Evolutionary conservation across 2,329 filamentous ascomycete species (phyloP).

Genomic region (Fusarium oxysporum): DNA sequence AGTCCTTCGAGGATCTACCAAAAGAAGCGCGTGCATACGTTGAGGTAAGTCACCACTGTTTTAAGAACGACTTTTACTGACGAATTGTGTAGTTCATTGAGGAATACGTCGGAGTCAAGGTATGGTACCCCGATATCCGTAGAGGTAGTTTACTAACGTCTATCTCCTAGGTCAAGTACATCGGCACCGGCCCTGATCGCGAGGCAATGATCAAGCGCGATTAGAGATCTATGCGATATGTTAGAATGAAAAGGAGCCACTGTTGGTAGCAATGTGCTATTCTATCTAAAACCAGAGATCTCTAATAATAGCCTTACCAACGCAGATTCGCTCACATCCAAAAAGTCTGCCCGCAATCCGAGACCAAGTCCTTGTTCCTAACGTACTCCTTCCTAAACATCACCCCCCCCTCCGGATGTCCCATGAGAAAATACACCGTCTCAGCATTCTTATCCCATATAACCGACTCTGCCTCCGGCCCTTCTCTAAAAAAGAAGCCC

Average conservation of each 20-base stretch:
- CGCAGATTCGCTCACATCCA: neutral
- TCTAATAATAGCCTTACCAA: neutral
- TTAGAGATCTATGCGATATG: neutral
- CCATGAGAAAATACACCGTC: neutral
- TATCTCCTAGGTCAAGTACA: constrained; percentile 8
- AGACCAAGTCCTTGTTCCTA: neutral
- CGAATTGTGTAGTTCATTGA: neutral
- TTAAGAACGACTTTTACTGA: neutral
- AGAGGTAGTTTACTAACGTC: neutral
- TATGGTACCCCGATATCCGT: accelerated
- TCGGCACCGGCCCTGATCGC: constrained; percentile 61
- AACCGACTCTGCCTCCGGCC: neutral
- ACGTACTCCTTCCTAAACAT: neutral
- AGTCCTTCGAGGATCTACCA: constrained; percentile 72
- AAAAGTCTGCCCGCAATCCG: neutral
- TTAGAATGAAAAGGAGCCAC: neutral
- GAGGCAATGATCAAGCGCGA: constrained; percentile 69
- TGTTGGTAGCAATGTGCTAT: neutral
- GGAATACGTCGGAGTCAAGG: neutral
- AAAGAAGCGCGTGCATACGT: constrained; percentile 73
- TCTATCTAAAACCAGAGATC: neutral
- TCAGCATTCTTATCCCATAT: neutral
- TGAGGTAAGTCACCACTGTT: constrained; percentile 44
- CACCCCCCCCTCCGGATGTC: neutral
- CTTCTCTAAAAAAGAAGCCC: constrained; percentile 25